Evolutionary conservation across 164 flowering plant species (phyloP), one percentile per base, ranked within the genome.

Genomic region (Tetracentron sinense): DNA sequence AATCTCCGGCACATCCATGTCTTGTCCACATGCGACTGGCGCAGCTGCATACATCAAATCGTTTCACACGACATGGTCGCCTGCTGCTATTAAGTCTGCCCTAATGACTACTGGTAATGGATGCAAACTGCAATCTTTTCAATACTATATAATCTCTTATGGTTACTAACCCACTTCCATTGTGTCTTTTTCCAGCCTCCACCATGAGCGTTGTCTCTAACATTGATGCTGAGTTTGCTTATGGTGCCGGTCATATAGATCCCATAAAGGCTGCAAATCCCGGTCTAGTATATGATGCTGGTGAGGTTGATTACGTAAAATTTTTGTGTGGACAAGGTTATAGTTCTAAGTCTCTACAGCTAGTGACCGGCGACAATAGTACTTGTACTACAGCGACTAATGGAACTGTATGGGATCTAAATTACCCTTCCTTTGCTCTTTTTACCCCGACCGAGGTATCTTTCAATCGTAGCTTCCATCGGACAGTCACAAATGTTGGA

Each of bases 401-500:
- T 6, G 78, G 44, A 28, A 62, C 79, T 0, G 81, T 69, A 4
- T 76, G 76, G 80, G 85, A 82, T 62, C 74, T 89, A 4, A 86
- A 89, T 62, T 83, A 79, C 56, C 96, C 92, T 28, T 81, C 90
- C 0, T 77, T 85, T 35, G 70, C 81, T 1, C 26, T 78, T 0
- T 66, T 74, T 0, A 60, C 62, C 1, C 0, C 22, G 0, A 3
- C 58, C 1, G 42, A 19, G 2, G 26, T 4, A 10, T 10, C 63
- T 11, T 38, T 77, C 51, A 70, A 26, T 1, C 67, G 69, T 0
- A 64, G 61, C 11, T 88, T 78, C 63, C 57, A 67, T 23, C 69
- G 92, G 56, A 81, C 79, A 0, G 88, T 86, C 28, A 88, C 92
- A 3, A 86, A 88, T 49, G 96, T 86, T 27, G 92, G 88, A 0